Percentiles rank a stretch among this genome's conserved stretches.
Conservation (phyloP, 192 early-diverging fungal genomes). For the Backusella psychrophila region DNA sequence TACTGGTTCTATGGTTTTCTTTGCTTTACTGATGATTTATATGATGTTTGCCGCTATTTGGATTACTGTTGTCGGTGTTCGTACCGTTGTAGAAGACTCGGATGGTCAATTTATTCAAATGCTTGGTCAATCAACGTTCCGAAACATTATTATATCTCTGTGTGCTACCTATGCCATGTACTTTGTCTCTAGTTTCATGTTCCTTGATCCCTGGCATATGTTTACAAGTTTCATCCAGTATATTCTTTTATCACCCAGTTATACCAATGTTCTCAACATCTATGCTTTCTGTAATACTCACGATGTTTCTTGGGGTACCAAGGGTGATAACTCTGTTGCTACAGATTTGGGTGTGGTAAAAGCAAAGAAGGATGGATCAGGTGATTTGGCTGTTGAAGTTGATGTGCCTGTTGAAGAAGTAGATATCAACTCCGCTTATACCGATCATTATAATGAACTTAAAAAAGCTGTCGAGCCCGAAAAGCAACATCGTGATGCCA, state of each 20-base stretch:
- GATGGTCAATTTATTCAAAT: conserved; percentile 59
- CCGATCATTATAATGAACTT: conserved; percentile 65
- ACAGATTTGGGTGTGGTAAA: conserved; percentile 81
- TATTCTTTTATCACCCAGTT: conserved; percentile 72
- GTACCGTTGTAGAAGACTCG: conserved; percentile 46
- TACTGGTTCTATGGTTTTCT: conserved; percentile 71
- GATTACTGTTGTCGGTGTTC: conserved; percentile 60
- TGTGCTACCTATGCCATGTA: conserved; percentile 69
- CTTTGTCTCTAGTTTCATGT: conserved; percentile 59
- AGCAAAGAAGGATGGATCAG: conserved; percentile 64
- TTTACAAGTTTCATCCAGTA: conserved; percentile 72
- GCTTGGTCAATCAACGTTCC: conserved; percentile 66
- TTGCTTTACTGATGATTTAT: conserved; percentile 84
- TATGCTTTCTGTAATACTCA: conserved; percentile 57
- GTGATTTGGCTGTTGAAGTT: conserved; percentile 69
- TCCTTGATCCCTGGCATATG: conserved; percentile 81
- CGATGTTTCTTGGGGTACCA: conserved; percentile 84
- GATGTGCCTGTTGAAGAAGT: conserved; percentile 73
- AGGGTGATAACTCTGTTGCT: conserved; percentile 74
- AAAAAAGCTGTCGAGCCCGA: conserved; percentile 42
- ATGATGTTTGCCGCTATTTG: conserved; percentile 81
- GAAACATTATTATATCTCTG: conserved; percentile 62
- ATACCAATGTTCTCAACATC: conserved; percentile 75
- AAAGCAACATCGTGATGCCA: conserved; percentile 57
- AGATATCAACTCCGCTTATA: conserved; percentile 82